phyloP scores from a whole-genome alignment of 2,329 filamentous ascomycete species.

The Aspergillus unguis region DNA sequence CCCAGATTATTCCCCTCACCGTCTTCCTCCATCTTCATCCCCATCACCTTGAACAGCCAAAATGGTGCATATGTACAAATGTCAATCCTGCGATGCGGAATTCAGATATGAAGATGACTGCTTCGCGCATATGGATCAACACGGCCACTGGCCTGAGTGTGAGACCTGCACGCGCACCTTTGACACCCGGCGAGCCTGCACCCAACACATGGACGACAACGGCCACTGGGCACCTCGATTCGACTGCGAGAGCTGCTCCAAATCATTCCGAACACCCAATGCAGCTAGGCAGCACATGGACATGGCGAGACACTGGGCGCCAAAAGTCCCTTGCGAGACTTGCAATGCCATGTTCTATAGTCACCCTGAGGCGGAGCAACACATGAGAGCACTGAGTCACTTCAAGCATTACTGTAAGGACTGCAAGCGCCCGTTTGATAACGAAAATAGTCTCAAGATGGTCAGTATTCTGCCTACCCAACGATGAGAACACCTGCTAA shows the following conservation, averaged over 20 bases:
- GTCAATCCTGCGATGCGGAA: background rate
- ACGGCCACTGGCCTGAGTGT: conserved; percentile 4
- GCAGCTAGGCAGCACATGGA: conserved; percentile 33
- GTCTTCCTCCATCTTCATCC: no score
- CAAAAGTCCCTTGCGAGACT: conserved; percentile 25
- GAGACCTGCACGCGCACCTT: conserved; percentile 16
- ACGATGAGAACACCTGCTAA: background rate
- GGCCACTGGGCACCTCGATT: conserved; percentile 20
- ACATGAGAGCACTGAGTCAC: conserved; percentile 27
- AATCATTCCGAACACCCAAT: conserved; percentile 21
- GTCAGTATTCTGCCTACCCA: conserved; percentile 11
- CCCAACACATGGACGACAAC: conserved; percentile 22
- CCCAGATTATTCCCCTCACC: no score
- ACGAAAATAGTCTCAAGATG: conserved; percentile 31
- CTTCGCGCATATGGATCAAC: background rate
- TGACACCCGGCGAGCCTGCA: background rate
- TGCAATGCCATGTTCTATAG: conserved; percentile 22
- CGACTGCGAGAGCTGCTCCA: conserved; percentile 31
- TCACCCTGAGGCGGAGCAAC: conserved; percentile 18
- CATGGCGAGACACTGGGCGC: conserved; percentile 27
- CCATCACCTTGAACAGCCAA: no score
- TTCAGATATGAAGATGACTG: background rate
- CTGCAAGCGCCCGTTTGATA: conserved; percentile 32
- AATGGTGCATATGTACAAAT: background rate
- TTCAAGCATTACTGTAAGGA: conserved; percentile 29